Percentiles rank a stretch among this genome's conserved stretches.
These are phyloP conservation scores for Tricholoma furcatifolium DNA, from an alignment of 768 basidiomycete species.

Conservation along the genomic window DNA sequence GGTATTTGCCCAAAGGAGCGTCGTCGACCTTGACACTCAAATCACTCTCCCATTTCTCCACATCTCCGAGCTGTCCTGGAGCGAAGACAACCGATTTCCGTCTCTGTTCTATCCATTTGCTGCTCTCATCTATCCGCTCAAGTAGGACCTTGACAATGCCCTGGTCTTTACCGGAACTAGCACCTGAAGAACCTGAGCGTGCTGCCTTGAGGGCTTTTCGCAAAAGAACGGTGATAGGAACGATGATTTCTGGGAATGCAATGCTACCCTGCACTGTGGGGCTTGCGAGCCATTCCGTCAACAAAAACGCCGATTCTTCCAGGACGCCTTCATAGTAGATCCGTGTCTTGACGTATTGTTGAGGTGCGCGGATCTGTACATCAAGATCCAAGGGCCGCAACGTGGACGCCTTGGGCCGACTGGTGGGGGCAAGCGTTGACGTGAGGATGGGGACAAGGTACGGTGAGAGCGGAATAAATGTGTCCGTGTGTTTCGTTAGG, in stretches of 20 bases:
- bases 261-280: slow-evolving; percentile 75
- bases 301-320: slow-evolving; percentile 77
- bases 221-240: slow-evolving; percentile 74
- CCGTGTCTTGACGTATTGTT: slow-evolving; percentile 85
- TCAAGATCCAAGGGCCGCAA: slow-evolving; percentile 90
- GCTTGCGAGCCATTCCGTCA: slow-evolving; percentile 81
- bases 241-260: slow-evolving; percentile 89
- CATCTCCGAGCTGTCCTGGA: slow-evolving; percentile 67
- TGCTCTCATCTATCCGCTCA: slow-evolving; percentile 86
- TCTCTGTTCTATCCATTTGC: slow-evolving; percentile 71
- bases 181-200: slow-evolving; percentile 33
- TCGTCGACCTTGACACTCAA: slow-evolving; percentile 59
- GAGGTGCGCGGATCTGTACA: slow-evolving; percentile 80
- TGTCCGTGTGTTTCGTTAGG: slow-evolving; percentile 78
- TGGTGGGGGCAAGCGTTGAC: slow-evolving; percentile 62
- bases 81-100: slow-evolving; percentile 72
- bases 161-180: slow-evolving; percentile 51
- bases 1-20: slow-evolving; percentile 79
- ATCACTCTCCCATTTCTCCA: slow-evolving; percentile 70
- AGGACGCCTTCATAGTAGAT: slow-evolving; percentile 80
- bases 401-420: slow-evolving; percentile 80
- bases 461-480: slow-evolving; percentile 85
- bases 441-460: slow-evolving; percentile 86
- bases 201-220: slow-evolving; percentile 71
- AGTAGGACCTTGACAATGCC: slow-evolving; percentile 70